Base-by-base conservation (phyloP, 2,329 filamentous ascomycete genomes). In the Pseudogymnoascus sp. region DNA sequence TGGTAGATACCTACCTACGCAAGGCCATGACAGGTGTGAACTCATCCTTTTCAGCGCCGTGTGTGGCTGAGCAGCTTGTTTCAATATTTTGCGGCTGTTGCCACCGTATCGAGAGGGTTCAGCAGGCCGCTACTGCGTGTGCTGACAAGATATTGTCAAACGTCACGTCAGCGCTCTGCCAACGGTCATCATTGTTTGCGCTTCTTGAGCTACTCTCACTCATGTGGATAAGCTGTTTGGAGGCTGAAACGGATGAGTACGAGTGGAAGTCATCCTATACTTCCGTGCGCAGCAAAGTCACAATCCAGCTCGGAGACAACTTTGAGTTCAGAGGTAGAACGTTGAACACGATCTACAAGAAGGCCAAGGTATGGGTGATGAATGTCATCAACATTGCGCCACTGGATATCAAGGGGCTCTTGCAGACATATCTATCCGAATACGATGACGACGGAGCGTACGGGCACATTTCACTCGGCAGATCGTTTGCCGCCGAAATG, bases 371-470 rank as follows among this genome's bases (percentile, higher is more conserved):
- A 3, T 99, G 94, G 94, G 87, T 99, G 0, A 85, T 83, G 18
- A 78, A 83, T 33, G 89, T 90, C 6, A 85, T 97, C 67, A 87
- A 89, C 66, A 82, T 96, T 57, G 91, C 95, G 2, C 93, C 94
- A 5, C 79, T 96, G 22, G 93, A 99, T 73, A 86, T 97, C 63
- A 99, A 99, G 75, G 94, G 95, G 0, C 80, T 99, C 18, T 80
- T 99, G 43, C 94, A 96, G 75, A 97, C 94, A 0, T 97, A 99
- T 71, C 80, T 99, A 14, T 97, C 95, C 0, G 92, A 96, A 67
- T 96, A 92, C 67, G 89, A 95, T 64, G 92, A 97, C 66, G 90
- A 96, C 66, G 90, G 89, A 58, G 86, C 87, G 1, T 96, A 96
- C 70, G 94, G 92, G 0, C 91, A 97, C 72, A 86, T 97, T 64